Evolutionary conservation across 345 rosid species (phyloP).

Genomic region (Streptanthus diversifolius): DNA sequence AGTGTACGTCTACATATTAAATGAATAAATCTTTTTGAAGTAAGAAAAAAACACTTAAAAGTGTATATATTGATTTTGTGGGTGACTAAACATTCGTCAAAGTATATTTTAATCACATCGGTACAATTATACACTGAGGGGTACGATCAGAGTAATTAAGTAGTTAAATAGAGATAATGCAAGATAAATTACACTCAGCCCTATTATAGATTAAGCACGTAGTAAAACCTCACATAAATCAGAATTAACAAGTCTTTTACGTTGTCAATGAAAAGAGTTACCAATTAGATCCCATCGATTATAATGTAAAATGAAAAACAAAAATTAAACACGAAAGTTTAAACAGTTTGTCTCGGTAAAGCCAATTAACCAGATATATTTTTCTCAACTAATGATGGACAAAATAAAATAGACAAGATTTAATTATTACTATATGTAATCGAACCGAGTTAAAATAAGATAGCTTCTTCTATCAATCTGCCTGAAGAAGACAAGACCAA

Average conservation of each 20-base stretch:
- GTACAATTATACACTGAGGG: not conserved
- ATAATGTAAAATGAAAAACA: not conserved
- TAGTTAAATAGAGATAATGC: not conserved
- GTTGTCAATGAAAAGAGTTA: not conserved
- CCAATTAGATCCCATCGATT: not conserved
- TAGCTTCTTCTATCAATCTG: too few species aligned
- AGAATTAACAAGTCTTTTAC: not conserved
- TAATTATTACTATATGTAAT: not conserved
- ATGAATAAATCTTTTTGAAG: not conserved
- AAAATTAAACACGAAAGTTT: not conserved
- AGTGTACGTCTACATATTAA: constrained; percentile 19
- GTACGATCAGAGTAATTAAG: not conserved
- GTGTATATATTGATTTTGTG: not conserved
- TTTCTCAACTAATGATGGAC: not conserved
- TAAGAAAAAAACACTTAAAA: not conserved
- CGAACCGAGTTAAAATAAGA: not conserved
- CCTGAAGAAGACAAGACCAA: too few species aligned
- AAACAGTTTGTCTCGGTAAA: not conserved
- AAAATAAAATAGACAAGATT: not conserved
- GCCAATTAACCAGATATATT: not conserved
- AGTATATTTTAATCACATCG: not conserved
- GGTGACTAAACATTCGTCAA: not conserved
- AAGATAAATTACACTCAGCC: not conserved
- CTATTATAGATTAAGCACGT: not conserved
- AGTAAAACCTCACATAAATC: not conserved